Evolutionary conservation across 805 yeast species (phyloP), one percentile per base, ranked within the genome.

Genomic region (Candida boidinii): DNA sequence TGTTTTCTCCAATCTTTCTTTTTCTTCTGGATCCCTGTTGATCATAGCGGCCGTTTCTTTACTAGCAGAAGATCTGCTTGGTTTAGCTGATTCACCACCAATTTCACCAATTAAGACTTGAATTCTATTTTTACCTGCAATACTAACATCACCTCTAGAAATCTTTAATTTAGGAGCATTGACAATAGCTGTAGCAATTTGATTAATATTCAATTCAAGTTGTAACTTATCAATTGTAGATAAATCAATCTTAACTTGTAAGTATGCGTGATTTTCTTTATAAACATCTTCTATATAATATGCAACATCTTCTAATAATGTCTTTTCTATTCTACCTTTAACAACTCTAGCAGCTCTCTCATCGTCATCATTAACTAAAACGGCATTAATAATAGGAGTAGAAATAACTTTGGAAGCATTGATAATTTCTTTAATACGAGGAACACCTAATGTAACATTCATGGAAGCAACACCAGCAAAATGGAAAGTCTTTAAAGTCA

Each of bases 391-490:
- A 53, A 92, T 92, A 2, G 98, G 98, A 7, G 98, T 92, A 6
- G 95, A 85, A 47, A 92, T 92, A 14, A 76, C 74, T 56, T 92
- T 92, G 14, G 96, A 84, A 3, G 98, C 98, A 56, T 92, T 92
- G 56, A 92, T 92, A 56, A 92, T 92, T 67, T 92, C 98, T 62
- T 92, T 92, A 56, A 92, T 90, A 73, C 98, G 96, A 31, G 98
- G 98, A 33, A 92, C 98, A 74, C 98, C 98, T 46, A 92, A 73
- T 0, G 98, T 92, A 44, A 90, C 95, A 66, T 92, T 92, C 96
- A 90, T 92, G 29, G 95, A 83, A 23, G 98, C 97, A 37, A 92
- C 98, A 70, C 98, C 98, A 50, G 98, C 98, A 70, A 92, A 92
- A 69, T 92, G 64, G 60, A 59, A 59, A 46, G 79, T 73, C 54